Evolutionary conservation across 2,329 filamentous ascomycete species (phyloP), one percentile per base, ranked within the genome.

Genomic region (Penicillium sp.): DNA sequence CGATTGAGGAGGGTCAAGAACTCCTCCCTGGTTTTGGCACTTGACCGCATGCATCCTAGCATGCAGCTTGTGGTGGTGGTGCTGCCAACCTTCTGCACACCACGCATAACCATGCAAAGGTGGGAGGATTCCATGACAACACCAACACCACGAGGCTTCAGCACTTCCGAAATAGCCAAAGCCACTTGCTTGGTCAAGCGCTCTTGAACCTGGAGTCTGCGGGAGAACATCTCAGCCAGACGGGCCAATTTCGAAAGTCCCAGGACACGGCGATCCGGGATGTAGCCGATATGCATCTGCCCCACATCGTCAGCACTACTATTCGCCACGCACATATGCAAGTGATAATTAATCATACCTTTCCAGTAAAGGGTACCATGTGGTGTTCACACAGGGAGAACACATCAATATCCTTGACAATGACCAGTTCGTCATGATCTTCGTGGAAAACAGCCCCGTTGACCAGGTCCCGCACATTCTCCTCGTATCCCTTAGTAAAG

Each of bases 241-340:
- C 95, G 89, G 26, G 93, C 93, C 50, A 99, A 84, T 75, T 99
- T 99, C 31, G 93, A 97, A 52, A 99, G 88, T 50, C 95, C 95
- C 61, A 99, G 92, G 52, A 99, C 93, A 58, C 93, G 88, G 72
- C 92, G 86, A 69, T 88, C 87, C 29, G 95, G 95, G 62, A 99
- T 98, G 77, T 99, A 99, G 57, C 93, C 95, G 67, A 99, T 98
- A 78, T 99, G 95, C 91, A 99, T 98, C 91, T 96, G 65, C 53
- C 52, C 58, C 42, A 57, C 42, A 35, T 55, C 14, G 54, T 67
- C 47, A 67, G 56, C 27, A 25, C 19, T 33, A 57, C 27, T 2
- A 55, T 51, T 45, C 49, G n/a, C 49, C 14, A 45, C 33, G 10
- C 5, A 37, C 9, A 45, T 52, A 46, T 43, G 51, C 33, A 50